Evolutionary conservation across 768 basidiomycete genomes (phyloP).

Genomic region (Lactarius pseudohatsudake): DNA sequence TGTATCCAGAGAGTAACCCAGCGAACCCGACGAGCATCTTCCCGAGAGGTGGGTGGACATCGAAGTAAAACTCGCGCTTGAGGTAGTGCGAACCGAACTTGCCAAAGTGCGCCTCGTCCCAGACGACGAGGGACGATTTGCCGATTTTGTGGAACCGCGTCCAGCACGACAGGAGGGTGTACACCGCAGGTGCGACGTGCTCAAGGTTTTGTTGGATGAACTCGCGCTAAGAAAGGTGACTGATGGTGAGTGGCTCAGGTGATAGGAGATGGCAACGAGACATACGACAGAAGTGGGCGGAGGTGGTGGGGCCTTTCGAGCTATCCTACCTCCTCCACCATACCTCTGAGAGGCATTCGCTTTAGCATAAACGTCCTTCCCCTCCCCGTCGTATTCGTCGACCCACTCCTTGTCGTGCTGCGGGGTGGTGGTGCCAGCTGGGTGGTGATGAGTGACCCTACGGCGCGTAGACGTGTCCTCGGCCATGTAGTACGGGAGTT

Average conservation of each 20-base stretch:
- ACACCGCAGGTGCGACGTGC: constrained; percentile 74
- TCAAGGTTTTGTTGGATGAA: constrained; percentile 80
- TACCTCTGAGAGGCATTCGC: constrained; percentile 37
- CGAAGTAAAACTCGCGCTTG: constrained; percentile 99
- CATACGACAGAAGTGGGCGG: constrained; percentile 57
- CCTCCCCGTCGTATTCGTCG: constrained; percentile 52
- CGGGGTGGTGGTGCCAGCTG: constrained; percentile 30
- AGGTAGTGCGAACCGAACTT: constrained; percentile 99
- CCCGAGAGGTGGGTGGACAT: constrained; percentile 96
- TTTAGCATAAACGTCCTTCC: constrained; percentile 63
- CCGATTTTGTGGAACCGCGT: constrained; percentile 95
- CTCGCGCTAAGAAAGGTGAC: constrained; percentile 52
- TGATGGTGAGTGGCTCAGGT: not conserved
- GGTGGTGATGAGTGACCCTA: constrained; percentile 41
- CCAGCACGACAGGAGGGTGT: constrained; percentile 93
- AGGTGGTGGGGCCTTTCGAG: constrained; percentile 54
- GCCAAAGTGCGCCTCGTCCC: constrained; percentile 99
- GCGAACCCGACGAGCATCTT: constrained; percentile 98
- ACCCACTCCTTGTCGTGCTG: constrained; percentile 34
- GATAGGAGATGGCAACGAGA: constrained; percentile 16
- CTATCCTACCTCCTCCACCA: constrained; percentile 49
- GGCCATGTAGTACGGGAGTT: constrained; percentile 51
- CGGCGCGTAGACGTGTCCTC: constrained; percentile 50
- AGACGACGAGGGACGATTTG: constrained; percentile 79
- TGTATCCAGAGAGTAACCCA: constrained; percentile 87